Evolutionary conservation across 2,329 filamentous ascomycete genomes (phyloP).

Genomic region (Phaeosphaeriaceae sp.): DNA sequence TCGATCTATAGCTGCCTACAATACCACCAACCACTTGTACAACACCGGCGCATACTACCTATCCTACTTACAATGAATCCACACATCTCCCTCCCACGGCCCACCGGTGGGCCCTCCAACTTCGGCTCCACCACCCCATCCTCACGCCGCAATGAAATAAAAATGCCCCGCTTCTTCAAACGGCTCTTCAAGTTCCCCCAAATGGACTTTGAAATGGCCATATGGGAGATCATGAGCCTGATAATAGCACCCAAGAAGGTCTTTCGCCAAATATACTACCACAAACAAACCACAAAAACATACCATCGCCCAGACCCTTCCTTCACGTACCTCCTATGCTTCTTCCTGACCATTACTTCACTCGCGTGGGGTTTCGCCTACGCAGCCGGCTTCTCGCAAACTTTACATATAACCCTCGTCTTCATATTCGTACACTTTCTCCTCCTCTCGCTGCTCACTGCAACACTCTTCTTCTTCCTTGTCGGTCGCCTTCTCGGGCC

Average conservation of each 20-base stretch:
- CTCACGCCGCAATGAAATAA: conserved; percentile 59
- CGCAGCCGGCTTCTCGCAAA: conserved; percentile 52
- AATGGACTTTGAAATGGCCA: conserved; percentile 77
- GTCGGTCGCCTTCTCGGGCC: conserved; percentile 68
- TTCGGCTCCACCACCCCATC: conserved; percentile 59
- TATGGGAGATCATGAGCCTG: conserved; percentile 74
- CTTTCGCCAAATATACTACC: conserved; percentile 73
- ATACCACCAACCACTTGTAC: background rate
- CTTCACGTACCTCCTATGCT: conserved; percentile 72
- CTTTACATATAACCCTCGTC: conserved; percentile 54
- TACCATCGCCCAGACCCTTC: conserved; percentile 73
- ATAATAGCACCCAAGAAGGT: conserved; percentile 74
- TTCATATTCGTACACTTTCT: conserved; percentile 67
- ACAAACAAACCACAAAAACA: conserved; percentile 70
- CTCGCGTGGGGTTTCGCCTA: conserved; percentile 66
- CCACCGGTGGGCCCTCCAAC: conserved; percentile 60
- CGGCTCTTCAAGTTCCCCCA: conserved; percentile 74
- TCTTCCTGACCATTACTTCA: conserved; percentile 63
- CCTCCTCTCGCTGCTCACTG: conserved; percentile 63
- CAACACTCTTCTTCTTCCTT: conserved; percentile 68
- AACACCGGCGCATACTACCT: conserved; percentile 13
- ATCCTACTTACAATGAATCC: conserved; percentile 58
- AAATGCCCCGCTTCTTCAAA: conserved; percentile 72
- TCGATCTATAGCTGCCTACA: background rate
- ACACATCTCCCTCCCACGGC: conserved; percentile 65